These are phyloP conservation scores for Phytopythium sindhum DNA, from an alignment of 352 stramenopile genomes.

Conservation along the genomic window DNA sequence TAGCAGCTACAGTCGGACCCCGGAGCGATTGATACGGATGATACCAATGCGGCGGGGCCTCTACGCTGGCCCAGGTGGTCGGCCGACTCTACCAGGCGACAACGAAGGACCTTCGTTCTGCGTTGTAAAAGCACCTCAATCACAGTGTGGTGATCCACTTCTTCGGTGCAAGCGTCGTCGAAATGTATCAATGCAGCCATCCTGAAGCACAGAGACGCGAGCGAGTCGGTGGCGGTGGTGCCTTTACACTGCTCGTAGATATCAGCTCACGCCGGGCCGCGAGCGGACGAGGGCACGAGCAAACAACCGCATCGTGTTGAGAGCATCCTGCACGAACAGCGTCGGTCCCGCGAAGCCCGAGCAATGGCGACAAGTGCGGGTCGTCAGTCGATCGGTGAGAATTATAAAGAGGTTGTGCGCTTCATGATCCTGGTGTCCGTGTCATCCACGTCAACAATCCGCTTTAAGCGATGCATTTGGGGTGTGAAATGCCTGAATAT, in stretches of 20 bases:
- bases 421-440: too few relatives aligned
- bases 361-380: too few relatives aligned
- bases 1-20: background rate
- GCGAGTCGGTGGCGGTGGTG: background rate
- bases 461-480: background rate
- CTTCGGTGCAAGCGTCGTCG: background rate
- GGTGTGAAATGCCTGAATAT: background rate
- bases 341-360: too few relatives aligned
- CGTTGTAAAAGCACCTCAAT: too few relatives aligned
- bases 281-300: background rate
- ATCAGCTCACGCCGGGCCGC: background rate
- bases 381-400: too few relatives aligned
- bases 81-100: constrained; percentile 2
- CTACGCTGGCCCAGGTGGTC: constrained; percentile 7
- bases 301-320: background rate
- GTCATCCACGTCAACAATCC: too few relatives aligned
- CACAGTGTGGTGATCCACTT: background rate
- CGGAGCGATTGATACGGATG: background rate
- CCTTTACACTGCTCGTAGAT: constrained; percentile 4
- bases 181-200: background rate
- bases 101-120: background rate
- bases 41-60: background rate
- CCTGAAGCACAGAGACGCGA: background rate
- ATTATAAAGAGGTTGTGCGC: too few relatives aligned
- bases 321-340: too few relatives aligned